Conservation (phyloP, 805 yeast species). For the Candida silvicultrix region DNA sequence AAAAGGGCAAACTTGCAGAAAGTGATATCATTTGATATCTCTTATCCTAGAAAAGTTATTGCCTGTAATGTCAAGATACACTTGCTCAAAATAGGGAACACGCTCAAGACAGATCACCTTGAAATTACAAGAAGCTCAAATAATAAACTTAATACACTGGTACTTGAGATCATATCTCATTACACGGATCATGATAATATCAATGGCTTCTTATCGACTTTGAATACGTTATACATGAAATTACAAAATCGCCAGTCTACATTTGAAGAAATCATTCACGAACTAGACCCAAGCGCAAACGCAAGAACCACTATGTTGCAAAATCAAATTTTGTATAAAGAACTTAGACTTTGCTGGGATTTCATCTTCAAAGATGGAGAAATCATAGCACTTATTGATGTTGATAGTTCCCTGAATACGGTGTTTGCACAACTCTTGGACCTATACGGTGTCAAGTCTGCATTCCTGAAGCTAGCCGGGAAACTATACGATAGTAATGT, state of each 20-base stretch:
- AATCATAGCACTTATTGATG: not conserved
- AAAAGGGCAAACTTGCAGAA: slow-evolving; percentile 9
- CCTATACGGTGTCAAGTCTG: slow-evolving; percentile 8
- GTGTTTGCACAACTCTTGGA: slow-evolving; percentile 10
- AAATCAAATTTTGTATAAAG: slow-evolving; percentile 1
- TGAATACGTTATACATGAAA: slow-evolving; percentile 13
- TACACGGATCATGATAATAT: slow-evolving; percentile 11
- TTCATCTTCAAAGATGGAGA: slow-evolving; percentile 3
- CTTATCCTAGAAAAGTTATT: slow-evolving; percentile 6
- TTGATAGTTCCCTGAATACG: slow-evolving; percentile 6
- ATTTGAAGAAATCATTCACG: slow-evolving; percentile 4
- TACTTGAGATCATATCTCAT: slow-evolving; percentile 5
- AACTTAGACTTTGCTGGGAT: slow-evolving; percentile 8
- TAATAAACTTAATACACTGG: slow-evolving; percentile 16
- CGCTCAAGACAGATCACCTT: slow-evolving; percentile 10
- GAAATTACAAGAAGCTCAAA: slow-evolving; percentile 11
- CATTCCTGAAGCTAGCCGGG: slow-evolving; percentile 1
- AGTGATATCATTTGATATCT: slow-evolving; percentile 12
- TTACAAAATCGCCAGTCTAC: slow-evolving; percentile 7
- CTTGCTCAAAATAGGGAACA: slow-evolving; percentile 6
- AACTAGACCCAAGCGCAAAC: not conserved
- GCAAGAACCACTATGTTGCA: not conserved
- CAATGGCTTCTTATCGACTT: slow-evolving; percentile 13
- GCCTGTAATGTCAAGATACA: slow-evolving; percentile 9
- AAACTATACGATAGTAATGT: too few species aligned